phyloP scores from a whole-genome alignment of 2,329 filamentous ascomycete species.

The Fusarium sp. region DNA sequence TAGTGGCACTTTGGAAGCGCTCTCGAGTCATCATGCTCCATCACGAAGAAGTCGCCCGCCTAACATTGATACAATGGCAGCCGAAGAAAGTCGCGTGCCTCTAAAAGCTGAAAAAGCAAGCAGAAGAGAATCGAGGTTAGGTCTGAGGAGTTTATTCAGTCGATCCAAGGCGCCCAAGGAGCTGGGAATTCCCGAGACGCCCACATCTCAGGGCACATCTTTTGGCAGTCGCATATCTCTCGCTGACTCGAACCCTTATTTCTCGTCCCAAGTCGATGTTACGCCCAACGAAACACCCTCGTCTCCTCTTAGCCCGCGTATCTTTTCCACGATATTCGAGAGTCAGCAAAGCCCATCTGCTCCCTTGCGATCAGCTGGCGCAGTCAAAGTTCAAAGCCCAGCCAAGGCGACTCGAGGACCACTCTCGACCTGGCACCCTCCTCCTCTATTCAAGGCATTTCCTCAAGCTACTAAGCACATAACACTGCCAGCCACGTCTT shows the following conservation, averaged over 20 bases:
- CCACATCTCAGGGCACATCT: constrained; percentile 51
- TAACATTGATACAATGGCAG: constrained; percentile 40
- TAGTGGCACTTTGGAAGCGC: constrained; percentile 39
- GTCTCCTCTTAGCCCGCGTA: constrained; percentile 38
- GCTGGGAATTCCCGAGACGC: constrained; percentile 45
- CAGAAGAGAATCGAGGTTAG: constrained; percentile 64
- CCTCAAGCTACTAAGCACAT: constrained; percentile 84
- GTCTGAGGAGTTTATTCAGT: constrained; percentile 63
- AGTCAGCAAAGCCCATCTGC: constrained; percentile 24
- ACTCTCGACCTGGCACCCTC: constrained; percentile 69
- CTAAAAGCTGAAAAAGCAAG: constrained; percentile 57
- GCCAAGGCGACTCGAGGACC: constrained; percentile 46
- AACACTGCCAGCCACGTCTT: constrained; percentile 72
- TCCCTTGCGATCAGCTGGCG: constrained; percentile 15
- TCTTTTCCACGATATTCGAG: constrained; percentile 44
- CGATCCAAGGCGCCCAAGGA: constrained; percentile 56
- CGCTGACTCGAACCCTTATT: constrained; percentile 58
- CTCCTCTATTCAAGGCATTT: constrained; percentile 87
- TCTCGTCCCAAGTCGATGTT: constrained; percentile 51
- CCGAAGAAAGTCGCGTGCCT: constrained; percentile 54
- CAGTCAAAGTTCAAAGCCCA: constrained; percentile 30
- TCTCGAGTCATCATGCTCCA: constrained; percentile 40
- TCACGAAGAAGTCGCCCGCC: constrained; percentile 43
- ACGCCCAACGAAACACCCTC: constrained; percentile 53
- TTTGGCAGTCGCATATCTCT: constrained; percentile 59